Base-by-base conservation (phyloP, 1,139 yeast species). In the Trichomonascaceae sp. region DNA sequence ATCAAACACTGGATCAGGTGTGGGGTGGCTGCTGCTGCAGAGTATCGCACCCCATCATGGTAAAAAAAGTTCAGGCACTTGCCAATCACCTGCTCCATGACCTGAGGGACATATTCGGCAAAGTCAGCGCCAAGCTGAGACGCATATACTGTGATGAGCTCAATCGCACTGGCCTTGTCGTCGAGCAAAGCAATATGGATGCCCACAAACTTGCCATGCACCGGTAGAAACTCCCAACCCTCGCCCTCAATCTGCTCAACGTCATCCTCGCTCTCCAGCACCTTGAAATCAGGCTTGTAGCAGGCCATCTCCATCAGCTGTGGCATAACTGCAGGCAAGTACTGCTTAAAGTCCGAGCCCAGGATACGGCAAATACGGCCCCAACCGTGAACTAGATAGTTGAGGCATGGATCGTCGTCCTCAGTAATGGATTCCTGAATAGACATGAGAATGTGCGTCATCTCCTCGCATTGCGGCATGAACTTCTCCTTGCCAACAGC, bases 401-500 rank as follows among this genome's bases (percentile, higher is more conserved):
- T 71, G 44, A 73, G 79, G 16, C 92, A 79, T 27, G 95, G 94
- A 53, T 87, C 96, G 50, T 84, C 95, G 30, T 54, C 56, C 14
- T 57, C 63, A 13, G 51, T 46, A 32, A 52, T 45, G 16, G 51
- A 43, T 30, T 41, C 40, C 59, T 89, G 98, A 43, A 87, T 75
- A 25, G 66, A 62, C 8, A 78, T 84, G 48, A 85, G 76, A 18
- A 80, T 60, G 44, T 74, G 74, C 37, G 87, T 77, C 41, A 87
- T 63, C 44, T 81, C 85, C 41, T 70, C 72, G 29, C 82, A 74
- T 50, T 81, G 84, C 17, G 82, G 77, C 16, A 73, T 62, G 54
- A 89, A 87, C 52, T 79, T 81, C 46, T 85, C 95, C 50, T 77
- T 77, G 22, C 98, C 98, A 32, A 89, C 98, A n/a, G 98, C 98